Percentiles rank a stretch among this genome's conserved stretches.
Evolutionary conservation across 352 stramenopile genomes (phyloP).

Genomic region (Phytophthora hibernalis): DNA sequence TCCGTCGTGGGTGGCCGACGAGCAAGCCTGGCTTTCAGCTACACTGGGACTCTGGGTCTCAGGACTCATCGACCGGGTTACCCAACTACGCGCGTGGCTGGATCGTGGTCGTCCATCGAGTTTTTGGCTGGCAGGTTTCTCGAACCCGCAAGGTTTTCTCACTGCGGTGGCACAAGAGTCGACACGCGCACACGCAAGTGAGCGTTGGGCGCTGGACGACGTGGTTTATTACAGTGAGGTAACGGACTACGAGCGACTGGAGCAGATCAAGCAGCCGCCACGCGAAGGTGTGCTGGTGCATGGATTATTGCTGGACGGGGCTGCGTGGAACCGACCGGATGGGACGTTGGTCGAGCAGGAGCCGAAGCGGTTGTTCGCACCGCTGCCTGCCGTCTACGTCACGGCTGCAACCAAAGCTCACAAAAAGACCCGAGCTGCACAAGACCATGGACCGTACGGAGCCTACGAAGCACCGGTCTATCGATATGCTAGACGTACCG

Average conservation of each 20-base stretch:
- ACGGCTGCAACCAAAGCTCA: constrained; percentile 78
- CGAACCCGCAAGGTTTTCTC: constrained; percentile 81
- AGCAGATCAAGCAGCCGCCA: constrained; percentile 79
- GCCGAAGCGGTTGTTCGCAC: constrained; percentile 75
- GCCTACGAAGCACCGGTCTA: constrained; percentile 83
- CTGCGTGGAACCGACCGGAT: constrained; percentile 74
- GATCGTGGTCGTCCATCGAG: constrained; percentile 65
- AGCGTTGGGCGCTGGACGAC: constrained; percentile 83
- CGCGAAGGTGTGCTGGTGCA: constrained; percentile 81
- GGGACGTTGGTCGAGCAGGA: constrained; percentile 81
- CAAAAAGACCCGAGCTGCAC: constrained; percentile 73
- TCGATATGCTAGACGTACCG: constrained; percentile 77
- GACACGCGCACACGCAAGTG: constrained; percentile 66
- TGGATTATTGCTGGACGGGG: constrained; percentile 75
- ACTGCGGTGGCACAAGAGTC: constrained; percentile 83
- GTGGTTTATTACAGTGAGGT: constrained; percentile 85
- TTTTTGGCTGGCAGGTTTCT: constrained; percentile 83
- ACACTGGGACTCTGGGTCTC: constrained; percentile 78
- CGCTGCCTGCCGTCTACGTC: constrained; percentile 81
- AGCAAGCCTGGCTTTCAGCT: constrained; percentile 76
- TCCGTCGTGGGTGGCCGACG: constrained; percentile 59
- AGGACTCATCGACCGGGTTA: constrained; percentile 60
- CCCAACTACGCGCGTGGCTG: constrained; percentile 71
- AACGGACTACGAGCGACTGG: constrained; percentile 80
- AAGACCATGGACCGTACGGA: constrained; percentile 78